These are phyloP conservation scores for Glycine latifolia DNA, from an alignment of 306 rosid species.

Conservation along the genomic window DNA sequence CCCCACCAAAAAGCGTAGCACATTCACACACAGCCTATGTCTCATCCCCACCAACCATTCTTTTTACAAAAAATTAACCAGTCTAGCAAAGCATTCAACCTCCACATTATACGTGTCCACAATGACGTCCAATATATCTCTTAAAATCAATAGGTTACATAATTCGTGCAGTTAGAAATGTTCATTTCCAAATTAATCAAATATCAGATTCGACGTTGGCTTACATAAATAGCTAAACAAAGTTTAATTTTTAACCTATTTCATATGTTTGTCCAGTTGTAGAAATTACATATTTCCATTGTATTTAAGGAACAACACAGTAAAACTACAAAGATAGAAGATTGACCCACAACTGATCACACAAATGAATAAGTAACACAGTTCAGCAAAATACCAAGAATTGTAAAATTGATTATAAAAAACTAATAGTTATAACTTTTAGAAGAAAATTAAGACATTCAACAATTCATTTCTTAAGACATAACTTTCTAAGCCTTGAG, in stretches of 20 bases:
- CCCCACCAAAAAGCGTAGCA: neutral
- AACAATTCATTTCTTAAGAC: neutral
- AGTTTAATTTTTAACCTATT: neutral
- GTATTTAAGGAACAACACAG: conserved; percentile 24
- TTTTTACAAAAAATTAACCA: conserved; percentile 8
- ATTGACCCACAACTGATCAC: neutral
- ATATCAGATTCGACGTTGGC: conserved; percentile 9
- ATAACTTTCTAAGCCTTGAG: neutral
- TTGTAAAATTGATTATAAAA: neutral
- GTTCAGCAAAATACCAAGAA: conserved; percentile 24
- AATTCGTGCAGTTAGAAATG: neutral
- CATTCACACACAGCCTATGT: neutral
- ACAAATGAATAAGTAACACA: neutral
- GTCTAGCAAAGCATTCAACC: conserved; percentile 23
- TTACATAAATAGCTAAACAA: conserved; percentile 15
- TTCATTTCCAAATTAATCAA: conserved; percentile 15
- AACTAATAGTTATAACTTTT: neutral
- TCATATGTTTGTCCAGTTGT: neutral
- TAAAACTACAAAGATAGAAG: conserved; percentile 22
- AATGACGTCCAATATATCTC: conserved; percentile 4
- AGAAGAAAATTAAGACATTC: conserved; percentile 8
- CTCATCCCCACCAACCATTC: neutral
- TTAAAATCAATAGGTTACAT: neutral
- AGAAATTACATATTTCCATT: conserved; percentile 16
- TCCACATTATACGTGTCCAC: neutral